Percentiles rank a stretch among this genome's conserved stretches.
These are phyloP conservation scores for Penicillium glabrum DNA, from an alignment of 2,329 filamentous ascomycete species.

Conservation along the genomic window DNA sequence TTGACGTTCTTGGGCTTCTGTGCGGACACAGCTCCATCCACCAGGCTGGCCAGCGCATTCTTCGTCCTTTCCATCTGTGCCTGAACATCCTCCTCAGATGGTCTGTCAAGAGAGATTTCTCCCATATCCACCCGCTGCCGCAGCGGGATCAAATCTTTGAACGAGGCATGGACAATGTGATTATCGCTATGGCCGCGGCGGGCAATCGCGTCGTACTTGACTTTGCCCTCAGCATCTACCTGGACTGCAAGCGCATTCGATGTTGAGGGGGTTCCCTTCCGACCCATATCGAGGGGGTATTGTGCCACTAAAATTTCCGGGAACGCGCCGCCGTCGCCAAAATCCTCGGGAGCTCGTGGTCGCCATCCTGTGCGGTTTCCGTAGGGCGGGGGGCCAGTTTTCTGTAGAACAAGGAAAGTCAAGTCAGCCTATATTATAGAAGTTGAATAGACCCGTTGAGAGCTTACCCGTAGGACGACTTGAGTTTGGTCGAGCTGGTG, in stretches of 20 bases:
- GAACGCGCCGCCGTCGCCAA: conserved; percentile 93
- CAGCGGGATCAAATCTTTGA: conserved; percentile 94
- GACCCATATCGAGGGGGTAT: conserved; percentile 93
- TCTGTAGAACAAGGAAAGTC: conserved; percentile 44
- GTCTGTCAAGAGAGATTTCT: conserved; percentile 82
- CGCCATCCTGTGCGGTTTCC: conserved; percentile 87
- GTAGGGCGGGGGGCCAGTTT: conserved; percentile 82
- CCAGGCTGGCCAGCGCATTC: conserved; percentile 76
- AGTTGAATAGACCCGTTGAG: background rate
- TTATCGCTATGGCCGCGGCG: conserved; percentile 81
- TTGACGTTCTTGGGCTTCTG: conserved; percentile 97
- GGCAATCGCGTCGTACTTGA: conserved; percentile 95
- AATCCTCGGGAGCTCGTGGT: conserved; percentile 84
- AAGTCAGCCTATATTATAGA: background rate
- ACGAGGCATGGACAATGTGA: conserved; percentile 87
- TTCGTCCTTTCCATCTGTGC: conserved; percentile 86
- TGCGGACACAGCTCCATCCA: conserved; percentile 80
- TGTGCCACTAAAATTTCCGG: conserved; percentile 92
- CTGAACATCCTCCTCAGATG: conserved; percentile 78
- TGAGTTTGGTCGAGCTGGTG: conserved; percentile 81
- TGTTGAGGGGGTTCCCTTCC: conserved; percentile 65
- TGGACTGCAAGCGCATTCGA: conserved; percentile 91
- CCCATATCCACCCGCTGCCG: conserved; percentile 90
- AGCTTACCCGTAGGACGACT: conserved; percentile 69
- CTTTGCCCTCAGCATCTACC: conserved; percentile 86